Base-by-base conservation (phyloP, 495 filamentous ascomycete genomes). In the Penicillium cinerascens region DNA sequence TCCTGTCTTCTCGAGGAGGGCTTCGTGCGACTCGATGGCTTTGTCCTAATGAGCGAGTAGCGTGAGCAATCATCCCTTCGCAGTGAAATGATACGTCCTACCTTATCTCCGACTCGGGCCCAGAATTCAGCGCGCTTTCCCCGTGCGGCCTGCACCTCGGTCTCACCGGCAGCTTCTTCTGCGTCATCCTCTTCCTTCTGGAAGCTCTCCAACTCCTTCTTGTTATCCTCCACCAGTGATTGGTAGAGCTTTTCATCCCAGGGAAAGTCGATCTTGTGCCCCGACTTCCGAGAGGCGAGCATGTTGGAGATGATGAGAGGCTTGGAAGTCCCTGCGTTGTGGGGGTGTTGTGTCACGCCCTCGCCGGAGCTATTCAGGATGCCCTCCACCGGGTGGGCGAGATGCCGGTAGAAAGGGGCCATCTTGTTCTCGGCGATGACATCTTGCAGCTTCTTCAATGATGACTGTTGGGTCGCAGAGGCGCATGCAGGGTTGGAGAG, bases 161-260 rank as follows among this genome's bases (percentile, higher is more conserved):
- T 96, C 60, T 98, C 93, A 38, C 93, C 93, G 50, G 92, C 93
- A 65, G 91, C 91, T 75, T 98, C 93, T 35, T 86, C 84, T 23
- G 91, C 91, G 61, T 96, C 90, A 42, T 95, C 91, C 66, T 97
- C 87, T 69, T 97, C 93, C 72, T 96, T 96, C 70, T 96, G 86
- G 67, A 90, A 88, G n/a, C 78, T 79, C 55, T 91, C 90, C 38
- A 97, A 78, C 79, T 97, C 92, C 66, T 86, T 84, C 66, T 92
- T 87, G 67, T 97, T 97, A 52, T 93, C 90, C 42, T 84, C 84
- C 68, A 87, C 82, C 55, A 97, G 75, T 63, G 83, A 82, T 59
- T 96, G 85, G 65, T 97, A 97, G 40, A 93, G 71, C 15, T 80
- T 68, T 71, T 97, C 91, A 67, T 97, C 90, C 93, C 93, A 98